A percentile compares a stretch with the other conserved stretches of the same genome.
Evolutionary conservation across 768 basidiomycete genomes (phyloP).

Genomic region (Clavaria fumosa): DNA sequence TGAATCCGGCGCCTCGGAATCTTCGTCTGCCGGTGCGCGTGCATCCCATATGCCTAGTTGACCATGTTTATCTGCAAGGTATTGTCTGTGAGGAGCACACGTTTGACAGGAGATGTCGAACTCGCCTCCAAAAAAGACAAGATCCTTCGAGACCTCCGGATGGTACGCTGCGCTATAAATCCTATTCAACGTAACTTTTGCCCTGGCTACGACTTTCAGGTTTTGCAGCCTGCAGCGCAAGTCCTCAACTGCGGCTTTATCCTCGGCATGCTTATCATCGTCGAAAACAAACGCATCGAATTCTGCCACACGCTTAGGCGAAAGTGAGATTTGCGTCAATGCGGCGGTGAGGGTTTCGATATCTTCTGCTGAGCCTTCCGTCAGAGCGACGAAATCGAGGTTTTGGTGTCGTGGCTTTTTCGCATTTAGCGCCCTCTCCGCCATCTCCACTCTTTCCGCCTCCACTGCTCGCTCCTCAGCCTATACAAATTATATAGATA

Average conservation of each 20-base stretch:
- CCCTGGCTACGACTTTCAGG: conserved; percentile 55
- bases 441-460: conserved; percentile 44
- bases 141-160: conserved; percentile 62
- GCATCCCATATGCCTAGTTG: conserved; percentile 82
- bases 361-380: conserved; percentile 36
- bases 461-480: conserved; percentile 30
- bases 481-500: no score
- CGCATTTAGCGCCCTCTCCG: conserved; percentile 44
- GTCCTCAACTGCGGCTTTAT: conserved; percentile 32
- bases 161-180: conserved; percentile 73
- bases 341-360: conserved; percentile 29
- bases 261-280: conserved; percentile 23
- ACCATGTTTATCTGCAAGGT: conserved; percentile 57
- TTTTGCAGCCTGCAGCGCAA: conserved; percentile 38
- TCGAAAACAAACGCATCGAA: conserved; percentile 39
- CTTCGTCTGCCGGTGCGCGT: conserved; percentile 53
- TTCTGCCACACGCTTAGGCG: conserved; percentile 25
- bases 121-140: conserved; percentile 77
- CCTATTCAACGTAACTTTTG: conserved; percentile 64
- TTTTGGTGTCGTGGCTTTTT: conserved; percentile 56
- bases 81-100: conserved; percentile 1
- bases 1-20: conserved; percentile 30
- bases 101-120: background rate
- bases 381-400: conserved; percentile 41
- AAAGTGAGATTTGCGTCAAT: conserved; percentile 26